A percentile compares a stretch with the other conserved stretches of the same genome.
Evolutionary conservation across 169 alveolate genomes (phyloP).

Genomic region (Eimeria necatrix): DNA sequence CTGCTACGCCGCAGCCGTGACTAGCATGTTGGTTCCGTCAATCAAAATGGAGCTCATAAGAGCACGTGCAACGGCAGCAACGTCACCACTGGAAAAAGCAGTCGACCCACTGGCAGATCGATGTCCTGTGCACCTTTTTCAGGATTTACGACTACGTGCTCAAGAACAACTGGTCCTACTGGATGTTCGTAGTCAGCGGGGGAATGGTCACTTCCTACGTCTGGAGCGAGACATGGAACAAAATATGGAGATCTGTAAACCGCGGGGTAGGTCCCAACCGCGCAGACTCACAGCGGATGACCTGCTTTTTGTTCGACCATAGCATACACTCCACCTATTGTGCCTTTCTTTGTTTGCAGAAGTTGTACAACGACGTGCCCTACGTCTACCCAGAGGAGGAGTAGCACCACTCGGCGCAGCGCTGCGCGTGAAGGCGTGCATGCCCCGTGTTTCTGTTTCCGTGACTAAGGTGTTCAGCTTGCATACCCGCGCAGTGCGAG

Average conservation of each 20-base stretch:
- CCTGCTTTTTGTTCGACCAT: not conserved
- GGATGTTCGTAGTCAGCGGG: conserved; percentile 52
- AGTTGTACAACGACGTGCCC: conserved; percentile 73
- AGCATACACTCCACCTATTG: not conserved
- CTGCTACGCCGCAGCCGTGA: too few relatives aligned
- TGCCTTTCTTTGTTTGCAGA: not conserved
- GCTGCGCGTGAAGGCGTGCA: not conserved
- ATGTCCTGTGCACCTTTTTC: not conserved
- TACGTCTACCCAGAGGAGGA: conserved; percentile 80
- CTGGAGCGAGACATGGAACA: conserved; percentile 77
- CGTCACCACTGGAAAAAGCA: too few relatives aligned
- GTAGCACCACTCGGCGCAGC: not conserved
- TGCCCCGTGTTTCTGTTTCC: not conserved
- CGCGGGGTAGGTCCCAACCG: conserved; percentile 44
- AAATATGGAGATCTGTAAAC: conserved; percentile 63
- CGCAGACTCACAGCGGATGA: not conserved
- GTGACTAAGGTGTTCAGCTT: not conserved
- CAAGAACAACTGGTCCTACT: conserved; percentile 67
- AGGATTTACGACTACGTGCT: conserved; percentile 67
- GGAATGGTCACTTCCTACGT: conserved; percentile 65
- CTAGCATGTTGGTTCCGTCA: too few relatives aligned
- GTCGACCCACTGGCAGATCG: too few relatives aligned
- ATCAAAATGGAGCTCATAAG: too few relatives aligned
- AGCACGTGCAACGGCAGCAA: too few relatives aligned
- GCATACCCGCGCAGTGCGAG: too few relatives aligned